phyloP scores from a whole-genome alignment of 169 alveolate genomes.

The Blepharisma undulans region DNA sequence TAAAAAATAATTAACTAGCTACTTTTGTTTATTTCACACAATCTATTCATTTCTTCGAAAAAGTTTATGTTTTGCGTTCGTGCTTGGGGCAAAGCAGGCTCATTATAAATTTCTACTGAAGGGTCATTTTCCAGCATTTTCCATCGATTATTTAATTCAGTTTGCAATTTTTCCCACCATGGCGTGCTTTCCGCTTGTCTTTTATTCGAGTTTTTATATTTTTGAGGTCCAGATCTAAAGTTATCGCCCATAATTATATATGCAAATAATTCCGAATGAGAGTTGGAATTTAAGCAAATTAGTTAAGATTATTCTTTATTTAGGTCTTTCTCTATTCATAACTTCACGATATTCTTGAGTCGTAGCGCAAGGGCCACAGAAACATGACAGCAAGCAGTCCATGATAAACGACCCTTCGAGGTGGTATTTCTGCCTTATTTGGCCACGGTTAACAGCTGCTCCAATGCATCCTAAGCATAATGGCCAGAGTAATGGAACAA shows the following conservation, averaged over 20 bases:
- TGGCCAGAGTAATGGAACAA: not conserved
- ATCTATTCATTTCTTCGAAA: not conserved
- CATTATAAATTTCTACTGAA: not conserved
- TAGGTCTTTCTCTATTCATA: constrained; percentile 1
- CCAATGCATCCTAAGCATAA: constrained; percentile 16
- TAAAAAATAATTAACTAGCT: constrained; percentile 4
- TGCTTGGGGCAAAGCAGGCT: not conserved
- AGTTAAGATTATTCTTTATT: not conserved
- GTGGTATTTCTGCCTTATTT: constrained; percentile 3
- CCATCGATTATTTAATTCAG: not conserved
- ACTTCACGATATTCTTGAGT: constrained; percentile 39
- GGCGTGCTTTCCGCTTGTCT: not conserved
- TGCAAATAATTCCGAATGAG: not conserved
- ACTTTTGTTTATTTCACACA: not conserved
- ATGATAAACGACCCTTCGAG: constrained; percentile 1
- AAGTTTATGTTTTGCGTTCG: not conserved
- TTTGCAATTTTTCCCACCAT: not conserved
- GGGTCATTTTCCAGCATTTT: not conserved
- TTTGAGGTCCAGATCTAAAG: not conserved
- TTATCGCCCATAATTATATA: not conserved
- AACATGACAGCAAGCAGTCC: constrained; percentile 8
- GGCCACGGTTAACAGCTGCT: constrained; percentile 7
- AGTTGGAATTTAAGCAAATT: not conserved
- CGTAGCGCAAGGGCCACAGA: not conserved
- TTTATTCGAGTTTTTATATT: not conserved